Conservation (phyloP, 345 rosid genomes). For the Gossypium stocksii region DNA sequence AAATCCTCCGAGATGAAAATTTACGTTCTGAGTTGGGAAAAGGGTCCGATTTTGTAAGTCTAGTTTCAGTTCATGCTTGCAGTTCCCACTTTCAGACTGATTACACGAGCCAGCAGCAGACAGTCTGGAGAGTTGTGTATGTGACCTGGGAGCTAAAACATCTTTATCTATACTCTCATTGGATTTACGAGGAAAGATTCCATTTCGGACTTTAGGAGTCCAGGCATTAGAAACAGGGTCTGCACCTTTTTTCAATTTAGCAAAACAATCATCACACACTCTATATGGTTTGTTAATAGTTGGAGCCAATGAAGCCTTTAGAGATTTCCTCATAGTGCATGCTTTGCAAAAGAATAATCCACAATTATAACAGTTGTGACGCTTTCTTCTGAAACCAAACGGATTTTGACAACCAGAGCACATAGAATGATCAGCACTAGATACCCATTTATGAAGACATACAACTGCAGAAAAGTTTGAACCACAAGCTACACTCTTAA, state of each 20-base stretch:
- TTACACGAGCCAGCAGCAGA: constrained; percentile 35
- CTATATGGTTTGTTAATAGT: constrained; percentile 73
- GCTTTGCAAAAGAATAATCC: constrained; percentile 84
- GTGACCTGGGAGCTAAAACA: constrained; percentile 30
- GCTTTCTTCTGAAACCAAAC: constrained; percentile 81
- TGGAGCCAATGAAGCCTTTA: constrained; percentile 85
- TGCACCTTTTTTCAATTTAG: constrained; percentile 49
- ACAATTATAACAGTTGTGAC: constrained; percentile 94
- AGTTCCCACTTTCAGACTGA: constrained; percentile 39
- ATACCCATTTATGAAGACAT: constrained; percentile 66
- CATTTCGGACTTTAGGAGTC: constrained; percentile 35
- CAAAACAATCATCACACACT: constrained; percentile 79
- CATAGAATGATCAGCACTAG: constrained; percentile 59
- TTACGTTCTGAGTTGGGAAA: constrained; percentile 38
- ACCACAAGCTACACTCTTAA: constrained; percentile 69
- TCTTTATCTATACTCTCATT: constrained; percentile 33
- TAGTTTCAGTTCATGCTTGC: constrained; percentile 23
- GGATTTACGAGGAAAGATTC: constrained; percentile 30
- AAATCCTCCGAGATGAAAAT: constrained; percentile 32
- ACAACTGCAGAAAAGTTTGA: constrained; percentile 71
- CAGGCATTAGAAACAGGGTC: constrained; percentile 37
- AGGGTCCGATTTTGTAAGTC: constrained; percentile 31
- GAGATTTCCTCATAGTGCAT: constrained; percentile 70
- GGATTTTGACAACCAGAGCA: constrained; percentile 84
- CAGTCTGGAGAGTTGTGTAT: constrained; percentile 35